These are phyloP conservation scores for Fusarium sp. DNA, from an alignment of 2,329 filamentous ascomycete genomes.

Conservation along the genomic window DNA sequence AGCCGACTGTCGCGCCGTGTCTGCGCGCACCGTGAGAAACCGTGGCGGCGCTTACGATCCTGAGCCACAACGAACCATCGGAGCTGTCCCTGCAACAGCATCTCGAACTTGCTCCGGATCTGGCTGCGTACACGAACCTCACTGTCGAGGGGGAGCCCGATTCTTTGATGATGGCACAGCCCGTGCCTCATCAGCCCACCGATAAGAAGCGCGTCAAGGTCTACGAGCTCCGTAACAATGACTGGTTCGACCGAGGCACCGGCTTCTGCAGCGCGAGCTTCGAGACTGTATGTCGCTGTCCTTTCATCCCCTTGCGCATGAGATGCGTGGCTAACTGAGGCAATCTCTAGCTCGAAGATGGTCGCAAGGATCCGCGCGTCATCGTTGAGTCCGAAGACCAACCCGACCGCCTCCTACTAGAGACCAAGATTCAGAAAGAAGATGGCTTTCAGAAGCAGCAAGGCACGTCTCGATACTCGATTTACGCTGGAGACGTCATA, in stretches of 20 bases:
- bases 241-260: slow-evolving; percentile 98
- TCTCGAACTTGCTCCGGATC: slow-evolving; percentile 66
- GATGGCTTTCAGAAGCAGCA: slow-evolving; percentile 99
- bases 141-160: slow-evolving; percentile 66
- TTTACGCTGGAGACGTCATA: slow-evolving; percentile 34
- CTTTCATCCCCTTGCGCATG: slow-evolving; percentile 24
- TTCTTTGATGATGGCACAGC: slow-evolving; percentile 78
- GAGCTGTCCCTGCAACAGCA: slow-evolving; percentile 72
- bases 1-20: slow-evolving; percentile 41
- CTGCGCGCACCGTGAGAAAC: slow-evolving; percentile 52
- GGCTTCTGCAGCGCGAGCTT: slow-evolving; percentile 90
- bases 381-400: slow-evolving; percentile 95
- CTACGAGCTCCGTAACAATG: slow-evolving; percentile 97
- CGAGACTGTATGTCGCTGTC: slow-evolving; percentile 71
- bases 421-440: slow-evolving; percentile 91
- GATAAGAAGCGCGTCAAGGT: slow-evolving; percentile 92
- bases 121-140: slow-evolving; percentile 63
- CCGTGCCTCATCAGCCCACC: slow-evolving; percentile 75
- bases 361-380: slow-evolving; percentile 85
- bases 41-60: slow-evolving; percentile 69
- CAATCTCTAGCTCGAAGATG: slow-evolving; percentile 63
- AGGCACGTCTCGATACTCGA: slow-evolving; percentile 66
- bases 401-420: slow-evolving; percentile 83
- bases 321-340: slow-evolving; percentile 43
- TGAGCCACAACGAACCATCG: slow-evolving; percentile 63